Conservation (phyloP, 2,329 filamentous ascomycete species). For the Penicillium sp. region DNA sequence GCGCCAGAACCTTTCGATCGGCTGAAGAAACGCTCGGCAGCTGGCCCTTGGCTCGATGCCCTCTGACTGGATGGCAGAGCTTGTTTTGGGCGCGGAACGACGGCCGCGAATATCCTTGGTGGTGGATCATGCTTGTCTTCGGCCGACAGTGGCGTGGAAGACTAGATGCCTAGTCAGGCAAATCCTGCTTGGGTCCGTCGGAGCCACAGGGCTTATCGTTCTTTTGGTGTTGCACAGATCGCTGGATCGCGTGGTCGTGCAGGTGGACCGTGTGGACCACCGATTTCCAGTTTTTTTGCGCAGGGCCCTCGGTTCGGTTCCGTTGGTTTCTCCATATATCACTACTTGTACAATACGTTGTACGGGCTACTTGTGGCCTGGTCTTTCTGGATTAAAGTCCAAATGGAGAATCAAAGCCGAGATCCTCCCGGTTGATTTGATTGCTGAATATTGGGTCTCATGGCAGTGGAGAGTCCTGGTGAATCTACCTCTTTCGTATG, state of each 20-base stretch:
- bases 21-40: conserved; percentile 8
- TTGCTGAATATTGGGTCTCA: conserved; percentile 14
- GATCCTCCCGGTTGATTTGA: conserved; percentile 7
- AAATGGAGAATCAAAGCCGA: conserved; percentile 16
- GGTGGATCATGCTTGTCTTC: conserved; percentile 15
- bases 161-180: conserved; percentile 25
- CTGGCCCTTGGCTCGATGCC: background rate
- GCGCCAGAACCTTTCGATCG: conserved; percentile 1
- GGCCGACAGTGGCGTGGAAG: conserved; percentile 23
- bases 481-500: background rate
- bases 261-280: conserved; percentile 16
- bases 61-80: conserved; percentile 2
- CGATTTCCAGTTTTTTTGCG: conserved; percentile 14
- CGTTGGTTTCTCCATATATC: conserved; percentile 8
- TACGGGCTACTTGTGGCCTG: background rate
- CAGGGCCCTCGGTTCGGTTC: conserved; percentile 12
- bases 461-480: background rate
- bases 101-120: conserved; percentile 15
- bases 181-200: conserved; percentile 23
- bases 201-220: conserved; percentile 24
- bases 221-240: conserved; percentile 20
- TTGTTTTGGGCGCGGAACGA: conserved; percentile 11
- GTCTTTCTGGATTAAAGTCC: background rate
- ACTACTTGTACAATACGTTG: background rate
- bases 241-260: conserved; percentile 17